Conservation (phyloP, 192 early-diverging fungal genomes). For the Backusella australiensis region DNA sequence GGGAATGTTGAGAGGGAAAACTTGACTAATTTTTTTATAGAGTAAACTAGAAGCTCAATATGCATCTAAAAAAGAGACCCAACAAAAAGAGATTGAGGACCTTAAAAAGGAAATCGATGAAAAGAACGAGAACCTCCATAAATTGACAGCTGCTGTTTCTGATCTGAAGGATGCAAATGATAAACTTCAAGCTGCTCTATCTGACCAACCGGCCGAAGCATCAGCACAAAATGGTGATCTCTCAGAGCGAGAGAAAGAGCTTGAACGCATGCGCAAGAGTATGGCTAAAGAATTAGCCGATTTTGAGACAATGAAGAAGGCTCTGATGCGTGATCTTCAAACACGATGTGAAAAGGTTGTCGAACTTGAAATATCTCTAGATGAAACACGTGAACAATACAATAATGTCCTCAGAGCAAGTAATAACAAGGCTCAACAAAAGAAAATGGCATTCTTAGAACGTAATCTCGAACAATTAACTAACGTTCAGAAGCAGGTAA, state of each 20-base stretch:
- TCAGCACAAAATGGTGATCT: constrained; percentile 11
- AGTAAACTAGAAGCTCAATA: constrained; percentile 87
- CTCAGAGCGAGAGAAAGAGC: constrained; percentile 66
- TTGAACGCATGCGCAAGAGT: constrained; percentile 68
- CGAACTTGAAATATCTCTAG: constrained; percentile 95
- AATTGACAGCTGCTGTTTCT: constrained; percentile 54
- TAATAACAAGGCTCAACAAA: constrained; percentile 84
- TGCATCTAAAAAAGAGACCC: constrained; percentile 72
- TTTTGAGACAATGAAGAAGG: constrained; percentile 98
- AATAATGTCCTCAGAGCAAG: constrained; percentile 80
- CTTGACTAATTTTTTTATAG: constrained; percentile 18
- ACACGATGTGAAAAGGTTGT: constrained; percentile 98
- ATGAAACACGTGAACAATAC: constrained; percentile 93
- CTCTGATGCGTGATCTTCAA: constrained; percentile 96
- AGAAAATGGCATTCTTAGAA: constrained; percentile 95
- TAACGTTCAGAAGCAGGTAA: constrained; percentile 84
- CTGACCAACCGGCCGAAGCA: constrained; percentile 10
- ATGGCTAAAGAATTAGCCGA: constrained; percentile 67
- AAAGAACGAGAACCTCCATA: constrained; percentile 70
- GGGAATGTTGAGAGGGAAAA: neutral
- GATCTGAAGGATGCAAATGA: constrained; percentile 66
- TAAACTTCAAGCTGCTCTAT: constrained; percentile 42
- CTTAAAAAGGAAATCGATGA: constrained; percentile 68
- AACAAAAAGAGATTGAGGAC: constrained; percentile 75
- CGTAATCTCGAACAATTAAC: constrained; percentile 97